Conservation (phyloP, 2,329 filamentous ascomycete genomes). For the Ambrosiella beaveri region DNA sequence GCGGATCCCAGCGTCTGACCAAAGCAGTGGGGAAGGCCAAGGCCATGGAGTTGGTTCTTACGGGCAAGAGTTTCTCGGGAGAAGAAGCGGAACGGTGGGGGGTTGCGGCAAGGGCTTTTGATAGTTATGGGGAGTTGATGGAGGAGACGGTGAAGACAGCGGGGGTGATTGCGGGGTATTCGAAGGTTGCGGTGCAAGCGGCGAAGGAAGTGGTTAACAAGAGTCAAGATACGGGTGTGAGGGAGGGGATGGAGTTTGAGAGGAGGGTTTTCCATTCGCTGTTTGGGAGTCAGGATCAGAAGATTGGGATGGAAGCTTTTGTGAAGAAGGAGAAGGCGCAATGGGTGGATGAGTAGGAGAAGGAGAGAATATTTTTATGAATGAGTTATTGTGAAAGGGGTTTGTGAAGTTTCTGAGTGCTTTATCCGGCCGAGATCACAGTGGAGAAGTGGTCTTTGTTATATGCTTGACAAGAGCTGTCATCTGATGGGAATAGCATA, state of each 20-base stretch:
- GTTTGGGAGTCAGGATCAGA: slow-evolving; percentile 92
- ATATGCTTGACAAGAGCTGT: too few species aligned
- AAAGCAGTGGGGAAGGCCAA: slow-evolving; percentile 66
- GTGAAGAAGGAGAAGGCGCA: slow-evolving; percentile 84
- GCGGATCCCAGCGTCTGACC: slow-evolving; percentile 77
- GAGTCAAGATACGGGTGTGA: slow-evolving; percentile 76
- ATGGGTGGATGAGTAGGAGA: slow-evolving; percentile 46
- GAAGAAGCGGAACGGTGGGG: slow-evolving; percentile 81
- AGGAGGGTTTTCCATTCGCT: slow-evolving; percentile 79
- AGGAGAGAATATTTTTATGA: background rate
- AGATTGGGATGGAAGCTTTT: slow-evolving; percentile 93
- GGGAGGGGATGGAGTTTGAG: slow-evolving; percentile 91
- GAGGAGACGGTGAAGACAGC: slow-evolving; percentile 68
- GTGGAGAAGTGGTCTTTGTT: too few species aligned
- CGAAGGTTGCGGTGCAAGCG: slow-evolving; percentile 70
- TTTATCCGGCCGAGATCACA: too few species aligned
- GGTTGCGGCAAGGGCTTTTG: slow-evolving; percentile 67
- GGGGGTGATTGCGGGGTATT: slow-evolving; percentile 75
- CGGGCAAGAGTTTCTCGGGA: slow-evolving; percentile 68
- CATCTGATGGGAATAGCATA: too few species aligned
- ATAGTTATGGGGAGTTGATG: slow-evolving; percentile 64
- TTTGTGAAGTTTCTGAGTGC: too few species aligned
- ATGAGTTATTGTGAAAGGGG: too few species aligned
- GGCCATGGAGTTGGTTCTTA: slow-evolving; percentile 84
- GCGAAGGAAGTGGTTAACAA: slow-evolving; percentile 99